Evolutionary conservation across 1,284 basidiomycete species (phyloP), one percentile per base, ranked within the genome.

Genomic region (Cryptococcus sp.): DNA sequence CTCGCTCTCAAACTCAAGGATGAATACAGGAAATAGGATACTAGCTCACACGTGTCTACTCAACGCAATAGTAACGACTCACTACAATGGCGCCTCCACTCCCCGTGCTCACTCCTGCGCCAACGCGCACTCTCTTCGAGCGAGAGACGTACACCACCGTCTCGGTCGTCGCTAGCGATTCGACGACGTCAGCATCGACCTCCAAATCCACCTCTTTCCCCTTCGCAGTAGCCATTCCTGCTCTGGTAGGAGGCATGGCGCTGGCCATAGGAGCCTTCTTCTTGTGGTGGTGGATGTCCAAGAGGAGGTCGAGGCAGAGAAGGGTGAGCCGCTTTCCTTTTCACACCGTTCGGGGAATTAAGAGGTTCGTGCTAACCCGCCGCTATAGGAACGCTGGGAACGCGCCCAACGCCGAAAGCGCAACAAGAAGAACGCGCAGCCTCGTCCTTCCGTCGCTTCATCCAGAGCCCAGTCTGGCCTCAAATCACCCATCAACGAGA

Each of bases 171-270:
- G 56, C 56, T 11, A 57, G 55, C 39, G 47, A 39, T n/a, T 52
- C 53, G 5, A 54, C 48, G 47, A 54, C 16, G 17, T 19, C 22
- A n/a, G 25, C 39, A 22, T n/a, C 39, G 17, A 27, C 46, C 17
- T 23, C 35, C 3, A 52, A 42, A 17, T 47, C 42, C 30, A 54
- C 52, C 16, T 48, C 42, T 5, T 72, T 72, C 55, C 70, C 70
- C 5, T 63, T 72, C 0, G 62, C 63, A 16, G 66, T 72, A 19
- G 70, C 70, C 27, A 60, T 72, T 3, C 70, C 70, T 11, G 70
- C 70, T 11, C 54, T 72, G 30, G 61, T 69, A 13, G 70, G 70
- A 20, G 70, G 70, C 3, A 70, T 72, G 68, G 68, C 65, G 6
- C 25, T 68, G 43, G 70, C 68, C 8, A n/a, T 70, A 10, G 54